Conservation (phyloP, 1,139 yeast genomes). For the Kazachstania sp. region DNA sequence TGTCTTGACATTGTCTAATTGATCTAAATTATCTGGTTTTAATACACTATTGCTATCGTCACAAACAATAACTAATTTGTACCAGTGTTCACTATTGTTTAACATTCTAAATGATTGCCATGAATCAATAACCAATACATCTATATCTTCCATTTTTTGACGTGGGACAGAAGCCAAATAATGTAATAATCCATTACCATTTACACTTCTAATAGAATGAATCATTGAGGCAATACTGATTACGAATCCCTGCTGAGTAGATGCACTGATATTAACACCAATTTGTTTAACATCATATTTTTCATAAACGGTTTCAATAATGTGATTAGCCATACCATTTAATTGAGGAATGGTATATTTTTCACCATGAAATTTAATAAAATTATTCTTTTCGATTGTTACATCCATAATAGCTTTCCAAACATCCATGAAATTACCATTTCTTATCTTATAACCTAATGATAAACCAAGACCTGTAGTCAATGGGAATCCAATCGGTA, state of each 20-base stretch:
- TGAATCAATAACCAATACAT: slow-evolving; percentile 29
- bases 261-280: slow-evolving; percentile 28
- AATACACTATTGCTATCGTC: slow-evolving; percentile 12
- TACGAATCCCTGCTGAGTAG: slow-evolving; percentile 27
- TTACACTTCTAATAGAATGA: slow-evolving; percentile 12
- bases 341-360: slow-evolving; percentile 10
- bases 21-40: slow-evolving; percentile 2
- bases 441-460: slow-evolving; percentile 53
- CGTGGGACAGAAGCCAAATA: slow-evolving; percentile 30
- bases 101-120: slow-evolving; percentile 18
- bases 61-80: slow-evolving; percentile 30
- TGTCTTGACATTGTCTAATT: slow-evolving; percentile 13
- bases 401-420: slow-evolving; percentile 41
- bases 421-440: slow-evolving; percentile 57
- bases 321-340: slow-evolving; percentile 25
- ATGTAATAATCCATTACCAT: slow-evolving; percentile 20
- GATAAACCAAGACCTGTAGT: slow-evolving; percentile 60
- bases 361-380: slow-evolving; percentile 10
- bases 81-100: slow-evolving; percentile 28
- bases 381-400: slow-evolving; percentile 9
- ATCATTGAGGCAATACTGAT: slow-evolving; percentile 30
- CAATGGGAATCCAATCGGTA: slow-evolving; percentile 53
- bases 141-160: slow-evolving; percentile 22
- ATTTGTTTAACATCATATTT: slow-evolving; percentile 13
- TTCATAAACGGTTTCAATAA: slow-evolving; percentile 7